phyloP scores from a whole-genome alignment of 2,329 filamentous ascomycete genomes.

The Aspergillus tamarii region DNA sequence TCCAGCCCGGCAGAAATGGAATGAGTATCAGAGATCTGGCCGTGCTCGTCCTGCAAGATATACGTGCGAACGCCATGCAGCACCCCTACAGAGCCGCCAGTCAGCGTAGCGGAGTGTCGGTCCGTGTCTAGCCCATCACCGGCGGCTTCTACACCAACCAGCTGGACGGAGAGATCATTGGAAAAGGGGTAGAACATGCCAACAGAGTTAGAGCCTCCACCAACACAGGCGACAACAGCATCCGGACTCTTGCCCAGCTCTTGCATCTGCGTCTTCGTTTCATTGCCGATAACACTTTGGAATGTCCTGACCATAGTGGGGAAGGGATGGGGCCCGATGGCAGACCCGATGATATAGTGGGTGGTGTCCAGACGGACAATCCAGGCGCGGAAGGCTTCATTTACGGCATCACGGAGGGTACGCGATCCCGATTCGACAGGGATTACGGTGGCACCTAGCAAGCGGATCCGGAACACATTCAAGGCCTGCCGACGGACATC shows the following conservation, averaged over 20 bases:
- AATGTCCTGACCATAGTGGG: conserved; percentile 96
- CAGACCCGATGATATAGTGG: conserved; percentile 94
- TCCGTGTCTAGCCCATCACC: conserved; percentile 82
- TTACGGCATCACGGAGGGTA: conserved; percentile 81
- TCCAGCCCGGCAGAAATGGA: conserved; percentile 92
- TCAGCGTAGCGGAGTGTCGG: conserved; percentile 83
- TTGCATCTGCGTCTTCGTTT: conserved; percentile 90
- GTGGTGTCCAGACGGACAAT: conserved; percentile 85
- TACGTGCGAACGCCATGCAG: conserved; percentile 93
- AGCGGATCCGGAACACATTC: conserved; percentile 94
- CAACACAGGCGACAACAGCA: conserved; percentile 96
- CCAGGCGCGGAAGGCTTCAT: conserved; percentile 90
- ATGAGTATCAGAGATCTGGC: conserved; percentile 88
- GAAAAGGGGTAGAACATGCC: conserved; percentile 98
- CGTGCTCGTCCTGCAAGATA: conserved; percentile 83
- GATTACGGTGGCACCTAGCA: conserved; percentile 86
- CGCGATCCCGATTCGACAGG: conserved; percentile 83
- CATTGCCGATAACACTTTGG: conserved; percentile 89
- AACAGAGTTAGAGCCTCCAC: conserved; percentile 86
- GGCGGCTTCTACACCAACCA: conserved; percentile 91
- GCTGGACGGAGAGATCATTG: conserved; percentile 76
- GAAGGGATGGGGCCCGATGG: conserved; percentile 94
- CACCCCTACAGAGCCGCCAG: conserved; percentile 83
- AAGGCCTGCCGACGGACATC: conserved; percentile 90
- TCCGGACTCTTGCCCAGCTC: conserved; percentile 85